phyloP scores from a whole-genome alignment of 148 eudicot genomes.

The Rhododendron ferrugineum region DNA sequence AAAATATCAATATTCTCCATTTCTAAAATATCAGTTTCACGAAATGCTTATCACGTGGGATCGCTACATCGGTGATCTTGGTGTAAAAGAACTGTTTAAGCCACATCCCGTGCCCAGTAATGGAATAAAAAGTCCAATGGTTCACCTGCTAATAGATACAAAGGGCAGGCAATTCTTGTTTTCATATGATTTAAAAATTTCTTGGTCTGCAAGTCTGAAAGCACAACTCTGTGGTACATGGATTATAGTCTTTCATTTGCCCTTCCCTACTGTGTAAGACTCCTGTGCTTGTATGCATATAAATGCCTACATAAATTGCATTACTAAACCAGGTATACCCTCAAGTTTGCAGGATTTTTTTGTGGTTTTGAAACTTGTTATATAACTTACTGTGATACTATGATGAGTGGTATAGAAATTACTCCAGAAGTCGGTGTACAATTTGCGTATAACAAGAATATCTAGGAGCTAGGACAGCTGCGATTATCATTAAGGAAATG shows the following conservation, averaged over 20 bases:
- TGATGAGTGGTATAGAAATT: background rate
- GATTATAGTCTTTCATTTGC: background rate
- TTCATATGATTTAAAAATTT: background rate
- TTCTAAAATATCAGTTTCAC: background rate
- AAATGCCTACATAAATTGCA: background rate
- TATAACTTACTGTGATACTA: background rate
- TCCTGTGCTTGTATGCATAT: background rate
- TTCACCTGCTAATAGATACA: background rate
- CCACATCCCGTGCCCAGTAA: background rate
- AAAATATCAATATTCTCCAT: background rate
- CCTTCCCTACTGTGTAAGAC: background rate
- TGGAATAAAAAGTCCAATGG: background rate
- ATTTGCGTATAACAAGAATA: background rate
- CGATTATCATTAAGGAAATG: background rate
- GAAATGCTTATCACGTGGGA: background rate
- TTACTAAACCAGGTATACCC: background rate
- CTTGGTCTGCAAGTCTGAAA: background rate
- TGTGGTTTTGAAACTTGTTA: background rate
- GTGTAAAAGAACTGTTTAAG: background rate
- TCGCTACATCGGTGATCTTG: background rate
- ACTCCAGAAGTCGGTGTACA: background rate
- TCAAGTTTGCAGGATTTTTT: background rate
- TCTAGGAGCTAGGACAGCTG: background rate
- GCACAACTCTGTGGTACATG: background rate
- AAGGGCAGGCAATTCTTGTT: background rate